phyloP scores from a whole-genome alignment of 176 grass and related monocot genomes.

The Lolium perenne region DNA sequence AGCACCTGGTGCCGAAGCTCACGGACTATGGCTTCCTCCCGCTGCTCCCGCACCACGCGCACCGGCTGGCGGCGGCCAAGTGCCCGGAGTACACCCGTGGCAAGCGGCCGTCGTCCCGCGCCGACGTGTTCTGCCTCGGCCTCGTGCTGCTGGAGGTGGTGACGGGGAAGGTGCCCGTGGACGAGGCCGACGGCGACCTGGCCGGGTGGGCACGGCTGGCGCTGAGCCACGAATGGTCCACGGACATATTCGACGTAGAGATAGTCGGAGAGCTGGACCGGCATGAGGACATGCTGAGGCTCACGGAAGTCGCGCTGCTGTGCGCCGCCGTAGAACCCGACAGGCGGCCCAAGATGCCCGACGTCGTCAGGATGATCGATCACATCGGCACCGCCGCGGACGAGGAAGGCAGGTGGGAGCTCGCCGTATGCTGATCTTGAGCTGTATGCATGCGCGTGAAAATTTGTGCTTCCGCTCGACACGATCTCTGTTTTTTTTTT shows the following conservation, averaged over 20 bases:
- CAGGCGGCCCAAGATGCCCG: conserved; percentile 62
- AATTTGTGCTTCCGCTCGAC: not conserved
- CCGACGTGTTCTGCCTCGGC: conserved; percentile 93
- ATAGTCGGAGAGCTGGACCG: conserved; percentile 60
- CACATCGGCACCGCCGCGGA: conserved; percentile 49
- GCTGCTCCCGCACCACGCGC: conserved; percentile 58
- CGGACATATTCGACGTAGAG: conserved; percentile 89
- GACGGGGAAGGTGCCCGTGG: conserved; percentile 75
- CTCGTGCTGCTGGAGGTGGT: conserved; percentile 81
- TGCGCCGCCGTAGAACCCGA: conserved; percentile 74
- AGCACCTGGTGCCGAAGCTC: conserved; percentile 61
- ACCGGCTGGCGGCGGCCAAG: conserved; percentile 65
- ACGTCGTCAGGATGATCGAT: conserved; percentile 75
- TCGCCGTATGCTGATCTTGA: not conserved
- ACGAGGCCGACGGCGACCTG: conserved; percentile 69
- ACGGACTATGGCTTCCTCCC: conserved; percentile 78
- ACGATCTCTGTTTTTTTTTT: not conserved
- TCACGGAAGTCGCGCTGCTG: conserved; percentile 75
- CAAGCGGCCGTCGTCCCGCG: conserved; percentile 55
- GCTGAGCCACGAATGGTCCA: conserved; percentile 91
- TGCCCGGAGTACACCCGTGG: conserved; percentile 61
- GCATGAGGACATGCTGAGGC: conserved; percentile 84
- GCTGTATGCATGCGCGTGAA: not conserved
- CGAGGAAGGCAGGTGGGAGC: conserved; percentile 28
- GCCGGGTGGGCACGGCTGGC: conserved; percentile 77